Conservation (phyloP, 129 eudicot genomes). For the Helianthus annuus region DNA sequence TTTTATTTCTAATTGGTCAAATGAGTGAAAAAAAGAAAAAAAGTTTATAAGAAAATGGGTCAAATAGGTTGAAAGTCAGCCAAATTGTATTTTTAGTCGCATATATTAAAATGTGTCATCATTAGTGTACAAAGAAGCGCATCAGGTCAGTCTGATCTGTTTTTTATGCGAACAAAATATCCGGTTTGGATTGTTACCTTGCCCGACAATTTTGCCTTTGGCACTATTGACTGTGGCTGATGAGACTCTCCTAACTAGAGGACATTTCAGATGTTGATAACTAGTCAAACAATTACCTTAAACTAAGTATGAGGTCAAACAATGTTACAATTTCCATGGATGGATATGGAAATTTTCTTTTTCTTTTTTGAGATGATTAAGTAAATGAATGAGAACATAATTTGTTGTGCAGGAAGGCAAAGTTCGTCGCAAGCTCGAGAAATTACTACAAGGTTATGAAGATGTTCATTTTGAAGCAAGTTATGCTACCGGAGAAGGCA, state of each 20-base stretch:
- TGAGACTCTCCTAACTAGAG: no score
- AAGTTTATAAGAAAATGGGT: neutral
- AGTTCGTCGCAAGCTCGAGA: constrained; percentile 69
- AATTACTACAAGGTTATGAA: constrained; percentile 48
- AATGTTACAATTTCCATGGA: constrained; percentile 17
- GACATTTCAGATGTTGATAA: no score
- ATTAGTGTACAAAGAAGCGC: neutral
- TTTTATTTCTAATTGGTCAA: neutral
- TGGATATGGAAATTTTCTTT: neutral
- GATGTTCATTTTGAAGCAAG: constrained; percentile 74
- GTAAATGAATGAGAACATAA: neutral
- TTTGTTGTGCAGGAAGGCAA: constrained; percentile 62
- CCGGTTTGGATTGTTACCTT: no score
- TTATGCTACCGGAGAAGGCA: constrained; percentile 65
- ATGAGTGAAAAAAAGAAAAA: neutral
- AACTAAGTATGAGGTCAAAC: constrained; percentile 6
- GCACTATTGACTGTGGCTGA: no score
- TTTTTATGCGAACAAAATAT: no score
- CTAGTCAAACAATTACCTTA: neutral
- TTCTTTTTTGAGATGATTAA: neutral
- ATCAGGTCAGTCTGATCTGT: no score
- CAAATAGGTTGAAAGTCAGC: neutral
- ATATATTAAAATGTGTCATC: neutral
- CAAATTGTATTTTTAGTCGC: neutral
- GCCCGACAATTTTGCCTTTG: no score